phyloP scores from a whole-genome alignment of 768 basidiomycete genomes.

The Auriculariales sp. region DNA sequence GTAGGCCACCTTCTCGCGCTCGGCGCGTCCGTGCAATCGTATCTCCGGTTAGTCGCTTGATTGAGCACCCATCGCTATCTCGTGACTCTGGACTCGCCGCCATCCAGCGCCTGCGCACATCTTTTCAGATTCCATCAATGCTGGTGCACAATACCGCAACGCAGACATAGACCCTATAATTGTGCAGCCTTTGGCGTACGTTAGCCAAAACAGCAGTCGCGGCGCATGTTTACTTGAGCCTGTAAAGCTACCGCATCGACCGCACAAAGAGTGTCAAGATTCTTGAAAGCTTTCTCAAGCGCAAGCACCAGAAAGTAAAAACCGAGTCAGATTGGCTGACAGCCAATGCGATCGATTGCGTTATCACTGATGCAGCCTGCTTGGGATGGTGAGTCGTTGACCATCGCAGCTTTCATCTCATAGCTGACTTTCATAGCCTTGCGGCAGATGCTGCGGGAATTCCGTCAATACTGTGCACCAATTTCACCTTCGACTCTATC shows the following conservation, averaged over 20 bases:
- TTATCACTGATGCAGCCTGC: constrained; percentile 67
- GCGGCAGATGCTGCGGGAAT: constrained; percentile 49
- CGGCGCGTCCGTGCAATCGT: constrained; percentile 38
- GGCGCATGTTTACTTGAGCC: background rate
- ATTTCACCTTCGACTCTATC: constrained; percentile 77
- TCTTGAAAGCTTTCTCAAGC: constrained; percentile 39
- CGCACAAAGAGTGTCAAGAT: constrained; percentile 52
- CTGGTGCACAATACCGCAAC: constrained; percentile 52
- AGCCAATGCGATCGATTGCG: constrained; percentile 35
- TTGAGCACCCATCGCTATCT: background rate
- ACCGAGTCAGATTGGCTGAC: constrained; percentile 46
- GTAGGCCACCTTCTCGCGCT: constrained; percentile 41
- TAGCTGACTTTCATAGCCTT: constrained; percentile 23
- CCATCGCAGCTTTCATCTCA: background rate
- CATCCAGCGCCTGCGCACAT: constrained; percentile 45
- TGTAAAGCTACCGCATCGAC: constrained; percentile 52
- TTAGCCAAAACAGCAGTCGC: constrained; percentile 3
- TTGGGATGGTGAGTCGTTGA: constrained; percentile 46
- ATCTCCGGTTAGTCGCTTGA: constrained; percentile 33
- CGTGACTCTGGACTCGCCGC: background rate
- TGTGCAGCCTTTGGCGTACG: constrained; percentile 66
- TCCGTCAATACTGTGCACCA: constrained; percentile 63
- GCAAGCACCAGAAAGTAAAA: constrained; percentile 38
- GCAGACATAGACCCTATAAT: constrained; percentile 70
- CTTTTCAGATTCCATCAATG: constrained; percentile 46